phyloP scores from a whole-genome alignment of 1,139 yeast species.

The Nakaseomyces uthaithaninus region DNA sequence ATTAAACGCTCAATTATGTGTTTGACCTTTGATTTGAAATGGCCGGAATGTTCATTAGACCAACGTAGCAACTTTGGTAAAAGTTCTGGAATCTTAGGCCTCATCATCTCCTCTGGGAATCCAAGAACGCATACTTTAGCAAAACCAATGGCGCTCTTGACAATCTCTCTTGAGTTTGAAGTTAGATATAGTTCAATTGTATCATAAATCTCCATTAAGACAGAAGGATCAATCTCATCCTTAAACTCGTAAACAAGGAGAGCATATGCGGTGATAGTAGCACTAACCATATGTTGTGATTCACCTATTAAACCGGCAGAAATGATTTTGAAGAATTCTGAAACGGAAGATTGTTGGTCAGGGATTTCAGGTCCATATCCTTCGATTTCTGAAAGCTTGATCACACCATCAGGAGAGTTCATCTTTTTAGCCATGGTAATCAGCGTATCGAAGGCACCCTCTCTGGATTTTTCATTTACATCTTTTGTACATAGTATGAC shows the following conservation, averaged over 20 bases:
- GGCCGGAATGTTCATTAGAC: slow-evolving; percentile 95
- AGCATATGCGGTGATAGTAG: slow-evolving; percentile 85
- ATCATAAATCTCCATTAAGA: slow-evolving; percentile 67
- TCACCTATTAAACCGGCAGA: slow-evolving; percentile 95
- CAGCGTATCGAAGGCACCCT: slow-evolving; percentile 65
- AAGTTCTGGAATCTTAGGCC: slow-evolving; percentile 56
- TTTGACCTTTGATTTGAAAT: slow-evolving; percentile 84
- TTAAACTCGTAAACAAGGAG: slow-evolving; percentile 84
- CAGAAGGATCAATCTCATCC: slow-evolving; percentile 46
- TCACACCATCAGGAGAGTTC: slow-evolving; percentile 48
- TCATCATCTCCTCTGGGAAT: slow-evolving; percentile 72
- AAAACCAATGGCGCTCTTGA: slow-evolving; percentile 88
- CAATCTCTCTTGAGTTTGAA: slow-evolving; percentile 86
- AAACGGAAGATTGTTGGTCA: slow-evolving; percentile 50
- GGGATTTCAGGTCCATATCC: slow-evolving; percentile 59
- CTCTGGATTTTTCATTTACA: slow-evolving; percentile 84
- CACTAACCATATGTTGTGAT: slow-evolving; percentile 92
- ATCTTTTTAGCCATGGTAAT: slow-evolving; percentile 76
- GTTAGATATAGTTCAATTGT: slow-evolving; percentile 87
- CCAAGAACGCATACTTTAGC: slow-evolving; percentile 84
- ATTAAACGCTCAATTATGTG: slow-evolving; percentile 87
- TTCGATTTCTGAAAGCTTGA: slow-evolving; percentile 59
- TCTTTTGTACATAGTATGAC: slow-evolving; percentile 89
- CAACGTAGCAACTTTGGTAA: slow-evolving; percentile 72
- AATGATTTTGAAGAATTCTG: slow-evolving; percentile 85